Percentiles rank a stretch among this genome's conserved stretches.
These are phyloP conservation scores for Suhomyces coccinellae DNA, from an alignment of 1,139 yeast species.

Conservation along the genomic window DNA sequence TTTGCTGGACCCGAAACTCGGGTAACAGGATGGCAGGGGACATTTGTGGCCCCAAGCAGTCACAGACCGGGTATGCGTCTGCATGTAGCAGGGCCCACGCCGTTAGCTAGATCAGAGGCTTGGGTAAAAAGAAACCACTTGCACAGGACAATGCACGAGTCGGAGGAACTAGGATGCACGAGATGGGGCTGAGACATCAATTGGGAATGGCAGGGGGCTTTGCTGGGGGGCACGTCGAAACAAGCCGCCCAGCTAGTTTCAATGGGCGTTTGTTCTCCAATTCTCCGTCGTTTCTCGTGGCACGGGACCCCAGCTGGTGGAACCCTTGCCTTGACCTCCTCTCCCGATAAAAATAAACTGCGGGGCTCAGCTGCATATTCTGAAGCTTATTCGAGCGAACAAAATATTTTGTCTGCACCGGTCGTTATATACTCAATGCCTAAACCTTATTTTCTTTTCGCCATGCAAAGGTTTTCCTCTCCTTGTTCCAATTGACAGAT, in stretches of 20 bases:
- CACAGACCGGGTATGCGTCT: slow-evolving; percentile 1
- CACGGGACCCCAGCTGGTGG: too few relatives aligned
- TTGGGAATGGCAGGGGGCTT: too few relatives aligned
- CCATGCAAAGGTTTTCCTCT: slow-evolving; percentile 1
- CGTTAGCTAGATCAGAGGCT: slow-evolving; percentile 2
- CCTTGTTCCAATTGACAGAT: slow-evolving; percentile 11
- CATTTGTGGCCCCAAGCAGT: background rate
- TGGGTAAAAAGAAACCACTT: background rate
- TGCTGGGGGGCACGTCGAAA: too few relatives aligned
- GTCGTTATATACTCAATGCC: slow-evolving; percentile 1
- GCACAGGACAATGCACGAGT: background rate
- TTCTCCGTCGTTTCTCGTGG: too few relatives aligned
- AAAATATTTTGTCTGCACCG: slow-evolving; percentile 4
- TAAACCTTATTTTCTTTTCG: background rate
- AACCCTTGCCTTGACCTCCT: background rate
- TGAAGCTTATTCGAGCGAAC: slow-evolving; percentile 1
- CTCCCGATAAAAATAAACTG: slow-evolving; percentile 2
- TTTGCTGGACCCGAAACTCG: slow-evolving; percentile 1
- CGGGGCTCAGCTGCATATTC: slow-evolving; percentile 2
- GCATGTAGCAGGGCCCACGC: slow-evolving; percentile 2
- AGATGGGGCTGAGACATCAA: too few relatives aligned
- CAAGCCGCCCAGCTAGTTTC: too few relatives aligned
- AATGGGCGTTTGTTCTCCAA: too few relatives aligned
- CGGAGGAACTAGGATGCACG: background rate
- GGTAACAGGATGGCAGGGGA: background rate